Evolutionary conservation across 345 rosid species (phyloP), one percentile per base, ranked within the genome.

Genomic region (Aethionema arabicum): DNA sequence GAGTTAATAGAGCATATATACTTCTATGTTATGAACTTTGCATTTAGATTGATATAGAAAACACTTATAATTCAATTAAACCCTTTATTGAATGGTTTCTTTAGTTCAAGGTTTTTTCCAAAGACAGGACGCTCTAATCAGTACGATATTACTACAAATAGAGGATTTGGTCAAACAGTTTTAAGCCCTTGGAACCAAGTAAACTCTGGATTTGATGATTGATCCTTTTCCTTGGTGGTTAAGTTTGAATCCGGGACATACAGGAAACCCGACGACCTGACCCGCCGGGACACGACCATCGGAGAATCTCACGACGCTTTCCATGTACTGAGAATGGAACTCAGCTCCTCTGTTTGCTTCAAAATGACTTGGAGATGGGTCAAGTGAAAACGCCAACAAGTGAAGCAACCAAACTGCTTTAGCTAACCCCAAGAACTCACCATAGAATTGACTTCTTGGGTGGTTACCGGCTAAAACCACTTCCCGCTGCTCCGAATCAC

Each of bases 391-490:
- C 11, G 97, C 97, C 65, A 93, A 79, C 75, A 90, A 74, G 67
- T 93, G 99, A 64, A 90, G 96, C 84, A 90, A 64, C 97, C 97
- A 93, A 29, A 90, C 79, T 2, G 89, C 81, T 77, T 90, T 87
- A 7, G 97, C 88, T 65, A 93, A 52, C 63, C 80, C 80, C 75
- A 87, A 72, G 71, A 93, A 93, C 74, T 85, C 88, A 12, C 78
- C 77, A 55, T 90, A 93, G 67, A 90, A 93, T 78, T 84, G 87
- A 64, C 80, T 85, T 77, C 88, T 79, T 0, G 97, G 96, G 55
- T 93, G 97, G 46, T 63, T 80, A n/a, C 96, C 86, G 2, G 80
- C 85, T 68, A 74, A 21, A 3, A 87, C 91, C 71, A 75, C 76
- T 63, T 64, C 81, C 52, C 72, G 81, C 67, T 87, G 99, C 67